Evolutionary conservation across 305 asterid genomes (phyloP).

Genomic region (Rubia balearica): DNA sequence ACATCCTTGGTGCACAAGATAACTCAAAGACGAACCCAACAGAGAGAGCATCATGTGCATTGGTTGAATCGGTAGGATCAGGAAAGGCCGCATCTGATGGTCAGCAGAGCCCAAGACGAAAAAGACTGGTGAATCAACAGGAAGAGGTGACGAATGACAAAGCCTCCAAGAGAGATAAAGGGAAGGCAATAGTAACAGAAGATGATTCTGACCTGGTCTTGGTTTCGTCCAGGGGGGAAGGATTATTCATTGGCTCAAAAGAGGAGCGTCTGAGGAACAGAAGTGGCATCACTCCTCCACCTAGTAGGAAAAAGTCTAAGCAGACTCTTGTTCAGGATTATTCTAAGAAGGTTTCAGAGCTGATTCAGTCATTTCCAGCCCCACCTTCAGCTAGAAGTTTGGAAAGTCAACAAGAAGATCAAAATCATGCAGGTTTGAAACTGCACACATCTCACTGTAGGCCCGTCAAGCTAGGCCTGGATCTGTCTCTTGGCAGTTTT

Average conservation of each 20-base stretch:
- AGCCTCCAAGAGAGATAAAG: slow-evolving; percentile 20
- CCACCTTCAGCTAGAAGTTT: slow-evolving; percentile 14
- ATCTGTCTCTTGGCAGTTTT: slow-evolving; percentile 19
- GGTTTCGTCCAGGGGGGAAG: slow-evolving; percentile 18
- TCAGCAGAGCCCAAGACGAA: slow-evolving; percentile 24
- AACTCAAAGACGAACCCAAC: slow-evolving; percentile 5
- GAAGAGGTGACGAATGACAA: slow-evolving; percentile 19
- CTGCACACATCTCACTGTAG: background rate
- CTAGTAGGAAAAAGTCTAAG: slow-evolving; percentile 18
- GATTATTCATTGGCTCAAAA: slow-evolving; percentile 11
- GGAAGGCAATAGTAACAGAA: slow-evolving; percentile 15
- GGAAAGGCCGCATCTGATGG: slow-evolving; percentile 12
- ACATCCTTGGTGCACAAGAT: slow-evolving; percentile 24
- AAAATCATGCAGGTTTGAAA: slow-evolving; percentile 10
- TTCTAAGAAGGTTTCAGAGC: slow-evolving; percentile 13
- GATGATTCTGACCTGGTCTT: slow-evolving; percentile 16
- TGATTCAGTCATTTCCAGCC: slow-evolving; percentile 13
- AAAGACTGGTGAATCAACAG: slow-evolving; percentile 23
- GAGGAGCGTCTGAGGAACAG: background rate
- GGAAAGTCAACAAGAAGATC: slow-evolving; percentile 6
- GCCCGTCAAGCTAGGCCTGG: slow-evolving; percentile 16
- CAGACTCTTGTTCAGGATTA: background rate
- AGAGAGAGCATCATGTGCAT: slow-evolving; percentile 9
- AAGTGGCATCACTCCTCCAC: slow-evolving; percentile 7
- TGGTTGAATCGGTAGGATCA: slow-evolving; percentile 20